A percentile compares a stretch with the other conserved stretches of the same genome.
phyloP scores from a whole-genome alignment of 495 filamentous ascomycete genomes.

The Penicillium samsonianum region DNA sequence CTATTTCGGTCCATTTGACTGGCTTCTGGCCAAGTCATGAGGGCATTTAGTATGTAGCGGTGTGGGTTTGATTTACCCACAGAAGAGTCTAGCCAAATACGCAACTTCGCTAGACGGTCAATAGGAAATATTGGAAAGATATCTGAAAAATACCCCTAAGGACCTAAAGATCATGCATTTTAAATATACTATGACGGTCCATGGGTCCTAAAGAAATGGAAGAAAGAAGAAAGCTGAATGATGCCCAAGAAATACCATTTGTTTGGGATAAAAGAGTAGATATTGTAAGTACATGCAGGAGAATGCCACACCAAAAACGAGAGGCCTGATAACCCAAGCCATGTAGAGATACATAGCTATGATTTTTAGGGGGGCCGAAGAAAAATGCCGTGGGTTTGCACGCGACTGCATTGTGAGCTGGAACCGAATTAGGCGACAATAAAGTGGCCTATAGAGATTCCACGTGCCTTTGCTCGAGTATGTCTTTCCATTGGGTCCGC shows the following conservation, averaged over 20 bases:
- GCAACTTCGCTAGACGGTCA: not conserved
- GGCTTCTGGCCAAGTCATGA: not conserved
- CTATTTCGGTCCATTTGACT: not conserved
- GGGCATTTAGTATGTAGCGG: not conserved
- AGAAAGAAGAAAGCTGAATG: not conserved
- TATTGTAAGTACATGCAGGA: conserved; percentile 11
- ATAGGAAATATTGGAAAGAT: not conserved
- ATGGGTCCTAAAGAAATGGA: not conserved
- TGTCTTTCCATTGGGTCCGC: not conserved
- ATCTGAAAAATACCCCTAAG: not conserved
- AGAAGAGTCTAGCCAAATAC: not conserved
- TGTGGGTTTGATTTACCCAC: not conserved
- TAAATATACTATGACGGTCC: not conserved
- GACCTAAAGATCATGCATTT: not conserved
- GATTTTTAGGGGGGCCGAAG: not conserved
- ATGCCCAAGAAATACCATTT: conserved; percentile 6
- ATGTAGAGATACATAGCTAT: not conserved
- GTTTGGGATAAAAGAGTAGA: conserved; percentile 6
- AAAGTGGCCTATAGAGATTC: not conserved
- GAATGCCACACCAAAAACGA: not conserved
- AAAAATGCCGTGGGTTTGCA: not conserved
- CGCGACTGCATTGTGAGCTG: conserved; percentile 1
- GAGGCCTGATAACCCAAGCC: not conserved
- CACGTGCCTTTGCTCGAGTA: not conserved
- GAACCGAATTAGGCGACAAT: not conserved